These are phyloP conservation scores for Gossypium schwendimanii DNA, from an alignment of 441 rosid genomes.

Conservation along the genomic window DNA sequence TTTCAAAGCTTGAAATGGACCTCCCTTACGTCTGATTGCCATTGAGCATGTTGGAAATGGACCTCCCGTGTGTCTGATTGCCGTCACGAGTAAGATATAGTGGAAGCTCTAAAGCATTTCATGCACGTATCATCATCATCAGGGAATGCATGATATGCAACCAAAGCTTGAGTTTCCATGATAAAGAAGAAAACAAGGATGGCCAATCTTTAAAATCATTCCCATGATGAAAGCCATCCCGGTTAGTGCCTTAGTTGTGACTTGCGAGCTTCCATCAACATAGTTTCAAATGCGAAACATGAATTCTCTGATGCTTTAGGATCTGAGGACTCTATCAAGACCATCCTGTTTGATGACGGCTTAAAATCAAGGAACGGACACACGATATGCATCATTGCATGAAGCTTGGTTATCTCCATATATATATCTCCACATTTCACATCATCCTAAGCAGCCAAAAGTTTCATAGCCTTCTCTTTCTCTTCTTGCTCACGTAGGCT, in stretches of 20 bases:
- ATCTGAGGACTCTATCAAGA: conserved; percentile 15
- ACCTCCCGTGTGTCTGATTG: background rate
- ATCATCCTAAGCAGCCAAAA: conserved; percentile 31
- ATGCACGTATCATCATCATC: background rate
- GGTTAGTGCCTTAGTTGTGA: background rate
- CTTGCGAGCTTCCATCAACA: conserved; percentile 16
- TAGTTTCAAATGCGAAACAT: conserved; percentile 22
- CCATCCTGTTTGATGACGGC: conserved; percentile 10
- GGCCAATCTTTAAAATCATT: background rate
- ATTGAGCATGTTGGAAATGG: background rate
- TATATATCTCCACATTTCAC: conserved; percentile 13
- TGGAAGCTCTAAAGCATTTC: background rate
- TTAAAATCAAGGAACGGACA: conserved; percentile 9
- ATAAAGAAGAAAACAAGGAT: background rate
- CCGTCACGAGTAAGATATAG: background rate
- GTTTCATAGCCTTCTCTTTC: conserved; percentile 19
- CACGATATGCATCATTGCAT: background rate
- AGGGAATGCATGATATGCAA: background rate
- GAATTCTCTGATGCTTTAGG: conserved; percentile 18
- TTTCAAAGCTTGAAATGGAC: background rate
- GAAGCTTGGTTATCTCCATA: conserved; percentile 23
- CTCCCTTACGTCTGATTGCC: too few relatives aligned
- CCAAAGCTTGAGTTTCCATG: background rate
- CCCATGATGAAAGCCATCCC: background rate
- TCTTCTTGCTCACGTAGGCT: conserved; percentile 37